Base-by-base conservation (phyloP, 2,329 filamentous ascomycete species). In the Dothideomycetes sp. region DNA sequence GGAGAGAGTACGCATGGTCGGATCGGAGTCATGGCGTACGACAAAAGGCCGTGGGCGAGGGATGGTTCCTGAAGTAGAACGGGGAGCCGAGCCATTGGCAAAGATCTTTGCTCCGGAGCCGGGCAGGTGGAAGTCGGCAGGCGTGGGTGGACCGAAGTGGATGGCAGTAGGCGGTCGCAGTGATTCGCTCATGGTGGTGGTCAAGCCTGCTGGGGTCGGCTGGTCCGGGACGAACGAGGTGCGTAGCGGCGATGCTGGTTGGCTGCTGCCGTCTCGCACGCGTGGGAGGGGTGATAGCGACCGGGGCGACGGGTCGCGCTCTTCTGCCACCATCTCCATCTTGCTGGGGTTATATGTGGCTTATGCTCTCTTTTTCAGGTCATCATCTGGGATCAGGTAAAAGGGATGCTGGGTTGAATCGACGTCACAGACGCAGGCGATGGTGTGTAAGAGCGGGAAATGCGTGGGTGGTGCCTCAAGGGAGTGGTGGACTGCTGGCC, bases 11-110 rank as follows among this genome's bases (percentile, higher is more conserved):
- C 40, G 32, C 15, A 30, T 3, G 4, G 31, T 31, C 4, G 43
- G 36, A 9, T 45, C 43, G 6, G 43, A 45, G 19, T 41, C 43
- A 22, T 45, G 43, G 8, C 43, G 35, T 24, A 39, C n/a, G 24
- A 35, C 29, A 22, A 45, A 40, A 7, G 35, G 30, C 15, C 43
- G 16, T 5, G 43, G 40, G 9, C 27, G 27, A 9, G 31, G 43
- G 12, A 23, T 27, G 12, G 35, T 31, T 10, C 27, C 30, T 10
- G 36, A 40, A 8, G 24, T 25, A 24, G 35, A 40, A 25, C 35
- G 35, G 22, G 29, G 31, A 4, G 35, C 32, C 5, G 35, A 22
- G 19, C 25, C 30, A 25, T 30, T 35, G 13, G 19, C 11, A n/a
- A 30, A 40, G 30, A 9, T 35, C 19, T 35, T 38, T 11, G 15